A percentile compares a stretch with the other conserved stretches of the same genome.
phyloP scores from a whole-genome alignment of 768 basidiomycete species.

The Cantharellus cinnabarinus region DNA sequence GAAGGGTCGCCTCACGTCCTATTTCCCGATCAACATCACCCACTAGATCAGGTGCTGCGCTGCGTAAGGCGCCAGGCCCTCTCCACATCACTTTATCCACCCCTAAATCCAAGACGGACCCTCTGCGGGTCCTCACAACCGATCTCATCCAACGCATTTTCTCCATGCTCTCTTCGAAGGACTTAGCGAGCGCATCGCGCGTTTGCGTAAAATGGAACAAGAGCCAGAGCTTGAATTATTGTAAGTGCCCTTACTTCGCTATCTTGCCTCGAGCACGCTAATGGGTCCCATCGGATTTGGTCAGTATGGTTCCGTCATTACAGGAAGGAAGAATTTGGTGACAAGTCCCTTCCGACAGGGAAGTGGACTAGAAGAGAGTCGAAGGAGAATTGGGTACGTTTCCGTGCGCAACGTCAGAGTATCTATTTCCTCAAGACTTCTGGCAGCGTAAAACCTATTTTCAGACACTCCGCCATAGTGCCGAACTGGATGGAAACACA shows the following conservation, averaged over 20 bases:
- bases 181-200: slow-evolving; percentile 56
- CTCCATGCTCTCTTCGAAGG: slow-evolving; percentile 32
- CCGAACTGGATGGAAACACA: slow-evolving; percentile 22
- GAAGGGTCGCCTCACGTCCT: slow-evolving; percentile 16
- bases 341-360: slow-evolving; percentile 52
- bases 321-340: slow-evolving; percentile 70
- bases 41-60: slow-evolving; percentile 20
- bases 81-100: slow-evolving; percentile 20
- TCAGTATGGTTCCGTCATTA: slow-evolving; percentile 90
- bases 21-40: slow-evolving; percentile 22
- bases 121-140: slow-evolving; percentile 53
- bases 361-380: slow-evolving; percentile 89
- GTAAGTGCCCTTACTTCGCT: slow-evolving; percentile 22
- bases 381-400: slow-evolving; percentile 73
- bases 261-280: not conserved
- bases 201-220: slow-evolving; percentile 76
- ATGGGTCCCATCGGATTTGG: not conserved
- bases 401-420: not conserved
- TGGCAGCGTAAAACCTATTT: slow-evolving; percentile 31
- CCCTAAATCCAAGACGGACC: slow-evolving; percentile 24
- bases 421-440: not conserved
- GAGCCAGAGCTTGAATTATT: slow-evolving; percentile 82
- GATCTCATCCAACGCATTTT: slow-evolving; percentile 69
- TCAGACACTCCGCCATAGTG: slow-evolving; percentile 21
- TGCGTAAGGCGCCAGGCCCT: slow-evolving; percentile 29